Base-by-base conservation (phyloP, 2,329 filamentous ascomycete species). In the Ceratocystis diversiconidia region DNA sequence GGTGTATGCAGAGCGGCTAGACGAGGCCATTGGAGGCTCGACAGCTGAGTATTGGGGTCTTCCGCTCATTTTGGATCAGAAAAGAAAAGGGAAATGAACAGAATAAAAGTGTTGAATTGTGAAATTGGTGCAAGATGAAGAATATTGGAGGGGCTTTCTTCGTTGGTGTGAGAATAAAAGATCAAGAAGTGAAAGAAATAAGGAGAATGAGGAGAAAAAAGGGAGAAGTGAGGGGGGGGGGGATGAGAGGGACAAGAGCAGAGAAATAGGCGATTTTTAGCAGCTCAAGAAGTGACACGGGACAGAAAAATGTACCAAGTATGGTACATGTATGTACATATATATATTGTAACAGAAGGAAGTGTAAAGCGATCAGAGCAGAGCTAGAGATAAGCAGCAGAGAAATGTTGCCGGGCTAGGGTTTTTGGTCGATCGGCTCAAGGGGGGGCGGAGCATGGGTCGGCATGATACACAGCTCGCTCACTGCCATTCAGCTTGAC, bases 31-130 rank as follows among this genome's bases (percentile, higher is more conserved):
- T 59, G 28, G 48, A 5, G 61, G 46, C 63, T 68, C 65, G 46
- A 62, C 65, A 17, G 48, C 44, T 17, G 57, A 62, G 32, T 68
- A 66, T 48, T 67, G 65, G 46, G 62, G 65, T 60, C 62, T 43
- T 8, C 60, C 48, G 63, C 63, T 67, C 67, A 68, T 68, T 15
- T 50, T 67, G 48, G 19, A 8, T 32, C 4, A 41, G 15, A 5
- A 15, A 44, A 32, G 0, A 46, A 61, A 25, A 25, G 17, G 25
- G 6, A 60, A 48, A 32, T 15, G 57, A 22, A 43, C 2, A 48
- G 15, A 41, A 36, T 41, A 36, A 55, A 19, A 32, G 57, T 32
- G 44, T 41, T 22, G 3, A n/a, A 46, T 50, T 15, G 17, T 43
- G 62, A 32, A 12, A 41, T 36, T 64, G 50, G 44, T 15, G 25